These are phyloP conservation scores for Hypoxylon sp. DNA, from an alignment of 2,329 filamentous ascomycete species.

Conservation along the genomic window DNA sequence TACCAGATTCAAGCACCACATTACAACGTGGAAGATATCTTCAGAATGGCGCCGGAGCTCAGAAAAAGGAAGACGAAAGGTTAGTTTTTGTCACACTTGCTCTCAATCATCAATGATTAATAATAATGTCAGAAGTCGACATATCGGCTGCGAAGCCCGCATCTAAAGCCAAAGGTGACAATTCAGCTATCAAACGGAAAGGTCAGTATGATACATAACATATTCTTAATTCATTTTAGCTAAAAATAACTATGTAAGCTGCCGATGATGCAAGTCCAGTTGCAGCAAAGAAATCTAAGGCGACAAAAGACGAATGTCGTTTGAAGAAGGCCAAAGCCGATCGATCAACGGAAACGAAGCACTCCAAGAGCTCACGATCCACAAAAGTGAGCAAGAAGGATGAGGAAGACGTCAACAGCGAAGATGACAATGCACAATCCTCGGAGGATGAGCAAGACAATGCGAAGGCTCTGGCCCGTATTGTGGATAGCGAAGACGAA, in stretches of 20 bases:
- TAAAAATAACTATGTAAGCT: conserved; percentile 56
- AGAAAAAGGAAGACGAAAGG: conserved; percentile 57
- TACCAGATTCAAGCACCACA: conserved; percentile 24
- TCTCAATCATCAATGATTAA: conserved; percentile 22
- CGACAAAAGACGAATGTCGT: conserved; percentile 53
- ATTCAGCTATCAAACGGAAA: conserved; percentile 56
- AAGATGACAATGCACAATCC: conserved; percentile 51
- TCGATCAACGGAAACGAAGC: conserved; percentile 41
- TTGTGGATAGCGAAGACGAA: conserved; percentile 64
- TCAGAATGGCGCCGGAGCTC: conserved; percentile 63
- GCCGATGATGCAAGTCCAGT: conserved; percentile 63
- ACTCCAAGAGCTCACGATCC: conserved; percentile 47
- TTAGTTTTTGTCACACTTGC: conserved; percentile 24
- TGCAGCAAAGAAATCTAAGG: conserved; percentile 63
- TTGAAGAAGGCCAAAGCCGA: conserved; percentile 47
- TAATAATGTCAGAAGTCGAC: conserved; percentile 39
- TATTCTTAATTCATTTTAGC: conserved; percentile 11
- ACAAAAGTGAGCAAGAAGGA: conserved; percentile 49
- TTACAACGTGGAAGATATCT: conserved; percentile 15
- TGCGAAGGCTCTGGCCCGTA: conserved; percentile 62
- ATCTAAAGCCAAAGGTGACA: conserved; percentile 54
- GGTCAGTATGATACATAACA: conserved; percentile 48
- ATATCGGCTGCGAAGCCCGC: conserved; percentile 57
- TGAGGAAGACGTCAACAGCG: conserved; percentile 50
- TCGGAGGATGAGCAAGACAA: conserved; percentile 60